A percentile compares a stretch with the other conserved stretches of the same genome.
phyloP scores from a whole-genome alignment of 306 rosid genomes.

The Vigna nakashimae region DNA sequence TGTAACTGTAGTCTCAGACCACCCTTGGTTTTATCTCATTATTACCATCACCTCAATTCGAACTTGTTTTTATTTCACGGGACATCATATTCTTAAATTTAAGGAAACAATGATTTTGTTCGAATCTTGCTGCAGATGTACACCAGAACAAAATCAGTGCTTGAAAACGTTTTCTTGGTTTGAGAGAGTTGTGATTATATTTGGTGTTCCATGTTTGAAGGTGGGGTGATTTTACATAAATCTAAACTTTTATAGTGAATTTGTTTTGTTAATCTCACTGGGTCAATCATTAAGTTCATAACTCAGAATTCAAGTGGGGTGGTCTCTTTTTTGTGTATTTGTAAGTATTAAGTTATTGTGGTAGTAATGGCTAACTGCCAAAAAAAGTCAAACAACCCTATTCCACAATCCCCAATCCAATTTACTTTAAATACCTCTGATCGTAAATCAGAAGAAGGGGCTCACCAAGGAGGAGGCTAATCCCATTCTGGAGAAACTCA shows the following conservation, averaged over 20 bases:
- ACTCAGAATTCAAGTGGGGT: conserved; percentile 16
- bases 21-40: background rate
- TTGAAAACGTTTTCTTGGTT: background rate
- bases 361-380: conserved; percentile 38
- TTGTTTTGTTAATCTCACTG: too few relatives aligned
- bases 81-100: background rate
- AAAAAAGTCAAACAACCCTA: conserved; percentile 49
- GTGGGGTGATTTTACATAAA: too few relatives aligned
- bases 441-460: conserved; percentile 48
- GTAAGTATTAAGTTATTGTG: conserved; percentile 35
- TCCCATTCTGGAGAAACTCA: conserved; percentile 52
- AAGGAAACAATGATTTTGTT: background rate
- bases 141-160: too few relatives aligned
- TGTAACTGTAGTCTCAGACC: background rate
- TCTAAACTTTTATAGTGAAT: too few relatives aligned
- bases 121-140: too few relatives aligned
- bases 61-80: background rate
- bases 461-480: conserved; percentile 54
- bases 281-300: too few relatives aligned
- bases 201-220: too few relatives aligned
- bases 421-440: conserved; percentile 44
- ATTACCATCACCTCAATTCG: background rate
- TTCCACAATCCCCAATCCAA: conserved; percentile 40
- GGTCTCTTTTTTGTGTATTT: conserved; percentile 10
- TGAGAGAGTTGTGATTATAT: background rate